Base-by-base conservation (phyloP, 441 rosid species). In the Gossypium trilobum region DNA sequence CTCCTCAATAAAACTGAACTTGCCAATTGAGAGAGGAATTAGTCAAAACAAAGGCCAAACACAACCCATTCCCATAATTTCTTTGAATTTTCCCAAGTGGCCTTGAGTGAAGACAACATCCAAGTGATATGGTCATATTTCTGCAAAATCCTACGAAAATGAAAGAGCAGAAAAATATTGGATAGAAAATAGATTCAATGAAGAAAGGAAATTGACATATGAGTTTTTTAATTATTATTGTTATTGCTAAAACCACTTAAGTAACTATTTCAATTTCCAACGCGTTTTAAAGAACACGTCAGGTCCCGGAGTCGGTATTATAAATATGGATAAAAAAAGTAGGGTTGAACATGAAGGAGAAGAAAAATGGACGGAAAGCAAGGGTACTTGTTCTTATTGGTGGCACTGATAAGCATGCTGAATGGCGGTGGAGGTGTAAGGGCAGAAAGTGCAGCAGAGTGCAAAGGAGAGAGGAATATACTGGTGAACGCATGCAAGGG, bases 401-500 rank as follows among this genome's bases (percentile, higher is more conserved):
- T 56, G n/a, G 14, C 23, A 10, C 0, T 3, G 61, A 8, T 56
- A 10, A 10, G 29, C n/a, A 22, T 20, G 31, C 1, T 56, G 31
- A 22, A 20, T 2, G n/a, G 13, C 25, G 25, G 2, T 22, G 25
- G 25, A 22, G 25, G 25, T 0, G 61, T 9, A 3, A 20, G 0
- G 33, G 73, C 64, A 19, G 64, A 70, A 2, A 70, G 33, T 0
- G 64, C 73, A 2, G 63, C 33, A 0, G 31, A 56, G 10, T 54
- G 73, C 48, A 70, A 70, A 55, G 19, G 56, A 54, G 54, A 70
- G 25, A 70, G 64, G 54, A 55, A 19, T 19, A 17, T 70, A 11
- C 9, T 56, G 52, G 73, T 54, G 51, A 36, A 55, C 22, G 52
- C 31, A 1, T 70, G 63, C 64, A 55, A 70, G 36, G 46, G 33